Base-by-base conservation (phyloP, 2,329 filamentous ascomycete species). In the Rhexocercosporidium sp. region DNA sequence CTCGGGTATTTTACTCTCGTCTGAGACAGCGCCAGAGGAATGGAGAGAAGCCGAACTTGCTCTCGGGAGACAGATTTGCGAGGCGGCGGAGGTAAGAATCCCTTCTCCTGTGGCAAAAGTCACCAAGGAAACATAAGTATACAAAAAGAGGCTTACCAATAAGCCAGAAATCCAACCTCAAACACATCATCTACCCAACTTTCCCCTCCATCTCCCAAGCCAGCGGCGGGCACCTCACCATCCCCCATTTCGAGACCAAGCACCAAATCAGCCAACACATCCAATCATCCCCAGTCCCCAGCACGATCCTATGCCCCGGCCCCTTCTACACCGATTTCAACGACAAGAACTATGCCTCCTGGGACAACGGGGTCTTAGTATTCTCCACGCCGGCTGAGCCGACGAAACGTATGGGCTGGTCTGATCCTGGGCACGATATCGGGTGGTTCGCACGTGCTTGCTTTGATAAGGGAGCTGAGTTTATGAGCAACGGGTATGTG, bases 401-500 rank as follows among this genome's bases (percentile, higher is more conserved):
- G 9, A 18, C 3, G 18, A 59, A 59, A 27, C 49, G 61, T 8
- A 61, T 65, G 29, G 63, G 56, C 8, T 65, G 56, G 47, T 31
- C 56, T 0, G 63, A 65, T 20, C 63, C 63, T 3, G 47, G 56
- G 8, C 63, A 65, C 27, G 56, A 65, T 46, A 60, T 65, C 14
- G 63, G 63, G 11, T 54, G 54, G 46, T 65, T 65, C 22, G 31
- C 63, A 16, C 29, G 63, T 1, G 63, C 63, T 4, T 46, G 34
- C 6, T 54, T 60, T 7, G 56, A 65, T 14, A n/a, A 14, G 4
- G 39, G 39, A 41, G 3, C 11, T 41, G 39, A 41, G 39, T 16
- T 7, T 14, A 41, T 41, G 39, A n/a, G 14, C 3, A 14, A 41
- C 14, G 29, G 9, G 9, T 9, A 31, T 31, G 11, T 41, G 11